Percentiles rank a stretch among this genome's conserved stretches.
Evolutionary conservation across 2,329 filamentous ascomycete genomes (phyloP).

Genomic region (Cordyceps cicadae): DNA sequence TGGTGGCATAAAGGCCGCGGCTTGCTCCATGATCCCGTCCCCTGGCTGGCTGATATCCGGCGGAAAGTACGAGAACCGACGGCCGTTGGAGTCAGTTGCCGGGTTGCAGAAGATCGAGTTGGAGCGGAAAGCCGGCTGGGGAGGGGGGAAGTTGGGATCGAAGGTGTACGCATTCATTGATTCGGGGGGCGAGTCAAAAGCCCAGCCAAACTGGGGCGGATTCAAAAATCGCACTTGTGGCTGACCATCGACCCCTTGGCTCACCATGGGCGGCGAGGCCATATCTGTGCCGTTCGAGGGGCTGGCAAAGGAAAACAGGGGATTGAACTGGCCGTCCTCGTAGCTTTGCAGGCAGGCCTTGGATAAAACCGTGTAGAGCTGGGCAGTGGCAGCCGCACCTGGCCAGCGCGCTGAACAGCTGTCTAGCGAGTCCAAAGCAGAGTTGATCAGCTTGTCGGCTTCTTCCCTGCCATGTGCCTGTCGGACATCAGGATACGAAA

Average conservation of each 20-base stretch:
- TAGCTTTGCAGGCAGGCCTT: constrained; percentile 84
- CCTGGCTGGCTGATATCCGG: constrained; percentile 39
- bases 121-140: constrained; percentile 52
- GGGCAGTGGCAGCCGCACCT: constrained; percentile 72
- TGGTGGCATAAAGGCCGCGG: constrained; percentile 3
- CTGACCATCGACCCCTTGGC: constrained; percentile 18
- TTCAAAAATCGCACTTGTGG: constrained; percentile 33
- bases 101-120: constrained; percentile 59
- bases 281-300: constrained; percentile 25
- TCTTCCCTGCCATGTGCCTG: constrained; percentile 63
- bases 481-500: constrained; percentile 80
- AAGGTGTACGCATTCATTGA: constrained; percentile 40
- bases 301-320: constrained; percentile 26
- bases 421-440: constrained; percentile 69
- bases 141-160: constrained; percentile 32
- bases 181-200: constrained; percentile 49
- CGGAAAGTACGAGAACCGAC: constrained; percentile 56
- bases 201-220: constrained; percentile 49
- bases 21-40: constrained; percentile 16
- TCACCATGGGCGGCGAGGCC: constrained; percentile 24
- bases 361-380: constrained; percentile 80
- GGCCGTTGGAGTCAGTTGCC: constrained; percentile 43
- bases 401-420: constrained; percentile 85
- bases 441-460: constrained; percentile 64
- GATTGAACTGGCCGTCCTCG: constrained; percentile 36